A percentile compares a stretch with the other conserved stretches of the same genome.
phyloP scores from a whole-genome alignment of 1,284 basidiomycete genomes.

The Inonotus obliquus region DNA sequence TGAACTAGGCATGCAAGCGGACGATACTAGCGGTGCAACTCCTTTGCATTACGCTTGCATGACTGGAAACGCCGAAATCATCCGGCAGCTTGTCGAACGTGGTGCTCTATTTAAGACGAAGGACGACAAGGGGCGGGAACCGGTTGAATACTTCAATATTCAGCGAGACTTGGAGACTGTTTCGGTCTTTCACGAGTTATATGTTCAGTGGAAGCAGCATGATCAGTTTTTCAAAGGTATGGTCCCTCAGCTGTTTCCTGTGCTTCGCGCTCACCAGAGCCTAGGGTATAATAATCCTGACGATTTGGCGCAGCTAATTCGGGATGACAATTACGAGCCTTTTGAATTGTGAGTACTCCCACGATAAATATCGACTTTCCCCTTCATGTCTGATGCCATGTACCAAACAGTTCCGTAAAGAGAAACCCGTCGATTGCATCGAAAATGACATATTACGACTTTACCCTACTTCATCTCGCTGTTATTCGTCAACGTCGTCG shows the following conservation, averaged over 20 bases:
- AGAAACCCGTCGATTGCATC: not conserved
- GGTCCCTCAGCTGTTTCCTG: no score
- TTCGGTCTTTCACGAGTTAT: not conserved
- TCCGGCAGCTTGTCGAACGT: not conserved
- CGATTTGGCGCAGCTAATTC: not conserved
- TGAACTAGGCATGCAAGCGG: not conserved
- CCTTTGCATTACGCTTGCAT: constrained; percentile 14
- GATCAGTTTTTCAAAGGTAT: not conserved
- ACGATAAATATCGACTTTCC: not conserved
- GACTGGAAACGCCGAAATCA: constrained; percentile 3
- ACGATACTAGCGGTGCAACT: not conserved
- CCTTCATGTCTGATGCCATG: not conserved
- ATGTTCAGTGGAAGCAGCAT: not conserved
- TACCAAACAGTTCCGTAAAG: not conserved
- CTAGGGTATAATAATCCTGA: not conserved
- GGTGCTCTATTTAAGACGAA: not conserved
- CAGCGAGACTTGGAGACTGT: not conserved
- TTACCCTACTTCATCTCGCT: constrained; percentile 7
- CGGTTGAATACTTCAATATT: constrained; percentile 9
- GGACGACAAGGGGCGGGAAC: not conserved
- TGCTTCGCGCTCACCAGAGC: not conserved
- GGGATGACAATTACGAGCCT: not conserved
- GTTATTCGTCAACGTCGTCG: not conserved
- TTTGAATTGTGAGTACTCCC: not conserved
- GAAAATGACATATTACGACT: not conserved